Conservation (phyloP, 371 early-diverging fungal genomes). For the Apophysomyces elegans region DNA sequence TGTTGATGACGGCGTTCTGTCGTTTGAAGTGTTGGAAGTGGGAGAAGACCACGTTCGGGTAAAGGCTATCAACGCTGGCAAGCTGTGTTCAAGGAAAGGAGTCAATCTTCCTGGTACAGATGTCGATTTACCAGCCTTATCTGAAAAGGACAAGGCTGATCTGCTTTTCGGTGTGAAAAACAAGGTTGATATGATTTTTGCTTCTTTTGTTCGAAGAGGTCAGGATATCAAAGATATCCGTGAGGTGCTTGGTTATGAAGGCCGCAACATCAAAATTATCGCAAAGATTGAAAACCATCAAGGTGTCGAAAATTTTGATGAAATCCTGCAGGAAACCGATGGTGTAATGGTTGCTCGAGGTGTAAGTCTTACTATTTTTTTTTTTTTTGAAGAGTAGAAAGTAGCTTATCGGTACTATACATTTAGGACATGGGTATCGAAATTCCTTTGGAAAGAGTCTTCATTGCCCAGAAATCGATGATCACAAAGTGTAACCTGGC, state of each 20-base stretch:
- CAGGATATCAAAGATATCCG: conserved; percentile 89
- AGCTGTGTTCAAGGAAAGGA: conserved; percentile 78
- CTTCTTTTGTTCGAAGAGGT: conserved; percentile 94
- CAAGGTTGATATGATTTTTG: conserved; percentile 96
- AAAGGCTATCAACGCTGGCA: conserved; percentile 72
- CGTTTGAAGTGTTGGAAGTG: conserved; percentile 75
- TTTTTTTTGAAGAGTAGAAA: background rate
- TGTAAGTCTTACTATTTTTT: conserved; percentile 28
- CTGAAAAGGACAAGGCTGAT: conserved; percentile 93
- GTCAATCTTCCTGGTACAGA: conserved; percentile 87
- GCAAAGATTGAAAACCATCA: conserved; percentile 96
- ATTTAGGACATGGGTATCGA: conserved; percentile 94
- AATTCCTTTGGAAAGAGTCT: conserved; percentile 91
- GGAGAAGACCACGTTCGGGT: conserved; percentile 65
- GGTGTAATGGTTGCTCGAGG: conserved; percentile 99
- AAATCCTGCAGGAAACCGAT: conserved; percentile 93
- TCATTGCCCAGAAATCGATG: conserved; percentile 97
- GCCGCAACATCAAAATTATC: conserved; percentile 90
- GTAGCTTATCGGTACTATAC: background rate
- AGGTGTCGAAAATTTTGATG: conserved; percentile 97
- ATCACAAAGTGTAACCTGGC: conserved; percentile 91
- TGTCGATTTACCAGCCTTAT: conserved; percentile 92
- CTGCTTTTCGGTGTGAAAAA: conserved; percentile 92
- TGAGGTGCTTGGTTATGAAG: conserved; percentile 78
- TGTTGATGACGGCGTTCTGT: conserved; percentile 82